phyloP scores from a whole-genome alignment of 345 rosid genomes.

The Excoecaria agallocha region DNA sequence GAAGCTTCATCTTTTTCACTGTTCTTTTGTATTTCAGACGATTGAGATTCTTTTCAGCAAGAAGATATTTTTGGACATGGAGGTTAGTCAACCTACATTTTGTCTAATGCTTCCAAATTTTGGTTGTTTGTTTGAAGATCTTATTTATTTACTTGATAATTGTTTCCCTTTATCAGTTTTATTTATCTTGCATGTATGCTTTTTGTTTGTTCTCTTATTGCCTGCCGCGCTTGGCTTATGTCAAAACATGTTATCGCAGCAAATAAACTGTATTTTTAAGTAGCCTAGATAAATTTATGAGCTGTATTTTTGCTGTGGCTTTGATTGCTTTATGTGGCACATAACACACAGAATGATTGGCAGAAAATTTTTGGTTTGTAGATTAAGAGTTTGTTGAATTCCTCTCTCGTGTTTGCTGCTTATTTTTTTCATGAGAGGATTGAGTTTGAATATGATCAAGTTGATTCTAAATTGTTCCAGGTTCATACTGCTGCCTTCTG shows the following conservation, averaged over 20 bases:
- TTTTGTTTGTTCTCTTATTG: neutral
- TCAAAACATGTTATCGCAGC: neutral
- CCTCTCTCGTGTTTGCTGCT: neutral
- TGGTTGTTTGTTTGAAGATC: neutral
- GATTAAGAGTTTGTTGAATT: neutral
- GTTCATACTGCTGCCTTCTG: slow-evolving; percentile 50
- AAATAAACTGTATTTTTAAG: neutral
- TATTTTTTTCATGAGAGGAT: neutral
- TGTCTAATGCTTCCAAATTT: neutral
- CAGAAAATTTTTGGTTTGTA: neutral
- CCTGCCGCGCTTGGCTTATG: neutral
- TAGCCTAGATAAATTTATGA: neutral
- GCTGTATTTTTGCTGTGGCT: neutral
- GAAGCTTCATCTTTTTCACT: slow-evolving; percentile 1
- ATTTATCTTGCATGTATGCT: neutral
- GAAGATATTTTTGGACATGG: slow-evolving; percentile 58
- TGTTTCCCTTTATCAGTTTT: neutral
- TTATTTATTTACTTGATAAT: neutral
- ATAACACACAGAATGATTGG: neutral
- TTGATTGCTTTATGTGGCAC: neutral
- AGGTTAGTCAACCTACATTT: slow-evolving; percentile 48
- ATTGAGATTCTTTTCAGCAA: slow-evolving; percentile 69
- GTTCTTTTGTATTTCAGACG: slow-evolving; percentile 50
- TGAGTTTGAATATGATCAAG: neutral
- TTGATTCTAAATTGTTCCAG: slow-evolving; percentile 33